phyloP scores from a whole-genome alignment of 108 stramenopile genomes.

The Cyclotella choctawhatcheeana region DNA sequence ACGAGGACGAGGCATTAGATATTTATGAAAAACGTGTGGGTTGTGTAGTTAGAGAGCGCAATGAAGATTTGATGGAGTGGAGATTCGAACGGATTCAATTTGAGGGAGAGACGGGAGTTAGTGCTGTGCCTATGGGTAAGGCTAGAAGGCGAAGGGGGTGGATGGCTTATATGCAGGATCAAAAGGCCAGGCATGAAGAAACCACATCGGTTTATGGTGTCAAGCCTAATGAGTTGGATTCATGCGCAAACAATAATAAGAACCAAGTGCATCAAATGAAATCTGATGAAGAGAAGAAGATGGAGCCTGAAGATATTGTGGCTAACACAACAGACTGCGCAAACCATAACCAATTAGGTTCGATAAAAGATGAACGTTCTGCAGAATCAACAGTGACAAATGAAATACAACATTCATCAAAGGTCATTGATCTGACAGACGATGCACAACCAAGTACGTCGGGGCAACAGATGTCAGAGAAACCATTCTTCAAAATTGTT shows the following conservation, averaged over 20 bases:
- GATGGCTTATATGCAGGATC: not conserved
- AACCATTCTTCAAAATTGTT: constrained; percentile 44
- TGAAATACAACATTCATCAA: not conserved
- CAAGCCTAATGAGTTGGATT: not conserved
- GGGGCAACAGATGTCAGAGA: not conserved
- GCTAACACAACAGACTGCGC: not conserved
- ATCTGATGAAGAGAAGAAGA: constrained; percentile 7
- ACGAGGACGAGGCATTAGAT: constrained; percentile 80
- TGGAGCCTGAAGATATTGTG: not conserved
- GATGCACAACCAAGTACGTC: not conserved
- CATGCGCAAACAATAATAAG: not conserved
- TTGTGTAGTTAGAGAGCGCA: constrained; percentile 67
- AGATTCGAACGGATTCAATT: constrained; percentile 46
- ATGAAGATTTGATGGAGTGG: constrained; percentile 67
- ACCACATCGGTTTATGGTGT: not conserved
- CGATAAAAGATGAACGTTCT: not conserved
- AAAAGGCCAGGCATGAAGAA: not conserved
- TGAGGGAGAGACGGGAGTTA: constrained; percentile 25
- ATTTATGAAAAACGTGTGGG: constrained; percentile 65
- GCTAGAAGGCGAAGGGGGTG: constrained; percentile 12
- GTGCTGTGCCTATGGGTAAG: constrained; percentile 41
- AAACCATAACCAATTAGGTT: not conserved
- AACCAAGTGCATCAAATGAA: no score
- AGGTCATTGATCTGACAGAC: not conserved
- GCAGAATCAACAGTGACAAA: not conserved